Base-by-base conservation (phyloP, 345 rosid genomes). In the Populus davidiana region DNA sequence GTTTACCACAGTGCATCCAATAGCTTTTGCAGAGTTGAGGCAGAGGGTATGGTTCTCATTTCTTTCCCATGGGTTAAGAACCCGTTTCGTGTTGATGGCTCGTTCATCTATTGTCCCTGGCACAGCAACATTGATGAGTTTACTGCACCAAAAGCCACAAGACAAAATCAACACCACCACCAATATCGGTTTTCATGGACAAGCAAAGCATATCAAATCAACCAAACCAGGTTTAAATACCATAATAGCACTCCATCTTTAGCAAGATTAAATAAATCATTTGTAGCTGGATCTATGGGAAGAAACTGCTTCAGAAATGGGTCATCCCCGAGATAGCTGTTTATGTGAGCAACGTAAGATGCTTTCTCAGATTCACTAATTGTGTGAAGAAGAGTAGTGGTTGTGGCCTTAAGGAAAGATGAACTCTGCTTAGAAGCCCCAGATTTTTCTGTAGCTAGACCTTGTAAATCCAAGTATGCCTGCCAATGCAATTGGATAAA, bases 21-120 rank as follows among this genome's bases (percentile, higher is more conserved):
- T 88, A 63, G 97, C 97, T 87, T 89, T 94, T 10, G 97, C 97
- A 75, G 93, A 93, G 86, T 94, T 94, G 70, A 94, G 94, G 87
- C 95, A 90, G 43, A 94, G 95, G 2, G 97, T 93, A 82, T 94
- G 98, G 80, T 94, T 93, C 87, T 94, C 98, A 82, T 89, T 93
- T 86, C 93, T 90, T 87, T 95, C 98, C 98, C 97, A 95, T 0
- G 88, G 92, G 73, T 93, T 94, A 75, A 95, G 95, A 64, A 93
- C 90, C 64, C 75, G 80, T 85, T 95, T 95, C 14, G 90, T 88
- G 80, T 95, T 95, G 75, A 93, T 91, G 67, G 99, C 93, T 77
- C 98, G 88, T 82, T 93, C 98, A 84, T 95, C 98, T 72, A 95
- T 93, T 29, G 98, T 95, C 82, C 97, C 93, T 0, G 96, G 92